Evolutionary conservation across 176 grass and related monocot species (phyloP), one percentile per base, ranked within the genome.

Genomic region (Alloteropsis semialata): DNA sequence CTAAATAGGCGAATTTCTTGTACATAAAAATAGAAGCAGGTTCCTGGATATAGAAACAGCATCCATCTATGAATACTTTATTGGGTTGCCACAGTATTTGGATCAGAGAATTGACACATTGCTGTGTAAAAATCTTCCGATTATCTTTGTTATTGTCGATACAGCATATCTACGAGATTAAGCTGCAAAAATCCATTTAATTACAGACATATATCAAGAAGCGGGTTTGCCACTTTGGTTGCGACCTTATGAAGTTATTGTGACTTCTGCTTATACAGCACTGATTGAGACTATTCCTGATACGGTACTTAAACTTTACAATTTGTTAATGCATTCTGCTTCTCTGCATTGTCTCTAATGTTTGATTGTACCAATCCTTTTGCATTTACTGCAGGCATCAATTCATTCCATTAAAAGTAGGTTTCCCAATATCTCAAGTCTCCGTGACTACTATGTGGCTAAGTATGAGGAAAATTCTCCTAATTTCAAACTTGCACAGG

Each of bases 281-380:
- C 87, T 99, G 80, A 99, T 99, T 84, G 96, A 99, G 90, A 96
- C 96, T 74, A 99, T 99, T 87, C 96, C 96, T 51, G 96, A 99
- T 65, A 99, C 96, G 77, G 96, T 99, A 69, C 49, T 84, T 79
- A 82, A 82, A 79, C 55, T 61, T 34, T 38, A 6, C 60, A 71
- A 49, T 61, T 32, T 69, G 62, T 57, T 80, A 48, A 39, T 55
- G 36, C 41, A 41, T 33, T 77, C 22, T 75, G 74, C 51, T 24
- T 79, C 21, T 74, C 13, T 61, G 14, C 5, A 27, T 77, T 19
- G 60, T 58, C 55, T 58, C 50, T 84, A 76, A 19, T 84, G 45
- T 54, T 78, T 73, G 66, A 75, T 62, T 72, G 30, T 39, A 72
- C 74, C 33, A 33, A 34, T 75, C 38, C 3, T 36, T 79, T 81